A percentile compares a stretch with the other conserved stretches of the same genome.
Conservation (phyloP, 805 yeast species). For the Zygosaccharomyces bailii region DNA sequence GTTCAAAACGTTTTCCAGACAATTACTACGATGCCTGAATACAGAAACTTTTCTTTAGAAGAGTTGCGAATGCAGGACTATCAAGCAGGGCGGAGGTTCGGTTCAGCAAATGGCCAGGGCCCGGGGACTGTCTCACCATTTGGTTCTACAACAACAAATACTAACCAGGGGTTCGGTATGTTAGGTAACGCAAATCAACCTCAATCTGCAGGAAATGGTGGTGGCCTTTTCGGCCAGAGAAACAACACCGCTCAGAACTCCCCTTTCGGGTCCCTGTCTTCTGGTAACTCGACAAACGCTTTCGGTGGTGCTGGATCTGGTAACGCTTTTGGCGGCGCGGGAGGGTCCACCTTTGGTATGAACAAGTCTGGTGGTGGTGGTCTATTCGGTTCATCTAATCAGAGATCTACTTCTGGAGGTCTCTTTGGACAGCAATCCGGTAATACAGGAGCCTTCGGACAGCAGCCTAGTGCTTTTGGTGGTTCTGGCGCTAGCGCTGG, state of each 20-base stretch:
- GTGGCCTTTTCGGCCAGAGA: conserved; percentile 30
- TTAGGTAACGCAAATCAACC: conserved; percentile 22
- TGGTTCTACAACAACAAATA: conserved; percentile 30
- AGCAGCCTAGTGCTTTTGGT: conserved; percentile 12
- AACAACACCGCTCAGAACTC: conserved; percentile 23
- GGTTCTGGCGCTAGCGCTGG: conserved; percentile 3
- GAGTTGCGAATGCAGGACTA: conserved; percentile 90
- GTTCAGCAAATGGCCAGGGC: conserved; percentile 23
- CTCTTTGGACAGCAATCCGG: conserved; percentile 29
- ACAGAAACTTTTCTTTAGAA: conserved; percentile 73
- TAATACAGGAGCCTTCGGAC: conserved; percentile 28
- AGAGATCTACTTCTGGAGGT: conserved; percentile 22
- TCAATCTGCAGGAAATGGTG: conserved; percentile 18
- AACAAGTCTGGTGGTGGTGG: conserved; percentile 34
- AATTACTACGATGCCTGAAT: conserved; percentile 88
- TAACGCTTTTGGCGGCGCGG: conserved; percentile 34
- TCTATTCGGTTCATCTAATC: conserved; percentile 25
- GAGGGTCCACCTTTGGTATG: conserved; percentile 42
- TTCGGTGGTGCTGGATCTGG: conserved; percentile 29
- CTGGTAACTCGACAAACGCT: conserved; percentile 13
- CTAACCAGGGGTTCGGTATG: conserved; percentile 19
- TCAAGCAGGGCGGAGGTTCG: conserved; percentile 48
- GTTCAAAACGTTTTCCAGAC: conserved; percentile 62
- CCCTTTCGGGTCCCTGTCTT: conserved; percentile 26
- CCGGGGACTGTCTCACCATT: conserved; percentile 36